Base-by-base conservation (phyloP, 352 stramenopile genomes). In the Pelagophyceae sp. region DNA sequence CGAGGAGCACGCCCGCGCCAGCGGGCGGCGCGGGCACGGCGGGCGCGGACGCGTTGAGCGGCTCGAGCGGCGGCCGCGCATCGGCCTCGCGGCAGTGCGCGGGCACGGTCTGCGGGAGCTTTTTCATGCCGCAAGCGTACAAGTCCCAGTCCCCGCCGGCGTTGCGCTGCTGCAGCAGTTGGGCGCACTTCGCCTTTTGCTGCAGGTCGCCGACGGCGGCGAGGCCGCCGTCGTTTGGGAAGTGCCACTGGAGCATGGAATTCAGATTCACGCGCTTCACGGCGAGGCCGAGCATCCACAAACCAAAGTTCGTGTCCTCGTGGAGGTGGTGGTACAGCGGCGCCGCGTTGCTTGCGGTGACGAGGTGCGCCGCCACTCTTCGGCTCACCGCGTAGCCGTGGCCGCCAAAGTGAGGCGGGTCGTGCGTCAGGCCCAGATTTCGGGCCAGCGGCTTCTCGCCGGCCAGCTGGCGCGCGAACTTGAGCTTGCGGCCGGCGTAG, bases 401-500 rank as follows among this genome's bases (percentile, higher is more conserved):
- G 58, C 58, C 58, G 17, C 58, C 58, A n/a, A 65, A 65, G 58
- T 65, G 58, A 17, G 58, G 58, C 58, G 58, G 58, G 58, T 65
- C 58, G 23, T n/a, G 29, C 2, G 23, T 25, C 2, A 65, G 29
- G 29, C 58, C 58, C 23, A 65, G 58, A 25, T 65, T 65, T 6
- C 5, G 17, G 17, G 5, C 5, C 17, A 65, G 58, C 58, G 58
- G 58, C 58, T 65, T 65, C 17, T n/a, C 58, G 17, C 6, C 58
- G 17, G 23, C 58, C 29, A 65, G 29, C 23, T 17, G 23, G 5
- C 58, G 58, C 29, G 17, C 5, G 58, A 33, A n/a, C 58, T 65
- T 65, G 58, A 65, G 23, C 23, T 33, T n/a, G 58, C 58, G 58
- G 17, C 58, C 58, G 23, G 58, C 58, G 29, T 65, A 65, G 5